These are phyloP conservation scores for Malassezia psittaci DNA, from an alignment of 1,284 basidiomycete genomes.

Conservation along the genomic window DNA sequence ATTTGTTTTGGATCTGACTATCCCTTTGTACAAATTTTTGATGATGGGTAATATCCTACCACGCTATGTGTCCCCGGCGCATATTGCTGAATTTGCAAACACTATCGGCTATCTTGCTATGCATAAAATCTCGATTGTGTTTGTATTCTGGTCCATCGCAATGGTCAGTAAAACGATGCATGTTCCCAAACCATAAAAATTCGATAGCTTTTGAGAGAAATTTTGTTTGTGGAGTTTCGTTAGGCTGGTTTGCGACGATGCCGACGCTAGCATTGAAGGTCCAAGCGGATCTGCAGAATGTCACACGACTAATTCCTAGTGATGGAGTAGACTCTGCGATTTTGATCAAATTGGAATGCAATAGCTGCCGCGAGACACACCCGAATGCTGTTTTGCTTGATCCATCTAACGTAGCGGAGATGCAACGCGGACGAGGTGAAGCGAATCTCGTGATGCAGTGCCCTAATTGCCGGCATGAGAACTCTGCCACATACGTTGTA, in stretches of 20 bases:
- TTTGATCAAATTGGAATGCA: constrained; percentile 37
- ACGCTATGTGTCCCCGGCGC: background rate
- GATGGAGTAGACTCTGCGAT: constrained; percentile 32
- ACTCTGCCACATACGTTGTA: constrained; percentile 12
- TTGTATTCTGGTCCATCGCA: constrained; percentile 35
- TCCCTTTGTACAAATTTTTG: constrained; percentile 15
- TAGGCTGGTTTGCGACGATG: constrained; percentile 1
- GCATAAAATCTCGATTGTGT: constrained; percentile 36
- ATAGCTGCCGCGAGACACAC: constrained; percentile 40
- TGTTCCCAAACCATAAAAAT: constrained; percentile 39
- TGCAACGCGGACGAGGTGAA: constrained; percentile 33
- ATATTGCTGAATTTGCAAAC: constrained; percentile 11
- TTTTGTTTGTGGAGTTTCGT: background rate
- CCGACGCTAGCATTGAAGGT: constrained; percentile 32
- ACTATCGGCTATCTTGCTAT: constrained; percentile 21
- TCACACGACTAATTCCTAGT: constrained; percentile 28
- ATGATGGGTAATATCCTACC: constrained; percentile 3
- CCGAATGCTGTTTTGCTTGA: constrained; percentile 33
- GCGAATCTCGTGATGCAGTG: constrained; percentile 42
- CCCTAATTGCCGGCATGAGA: constrained; percentile 14
- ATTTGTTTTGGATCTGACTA: constrained; percentile 24
- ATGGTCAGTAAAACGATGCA: constrained; percentile 45
- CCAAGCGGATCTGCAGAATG: constrained; percentile 34
- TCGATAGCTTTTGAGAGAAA: background rate
- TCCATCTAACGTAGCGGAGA: constrained; percentile 27